phyloP scores from a whole-genome alignment of 1,139 yeast species.

The Diutina neorugosa region DNA sequence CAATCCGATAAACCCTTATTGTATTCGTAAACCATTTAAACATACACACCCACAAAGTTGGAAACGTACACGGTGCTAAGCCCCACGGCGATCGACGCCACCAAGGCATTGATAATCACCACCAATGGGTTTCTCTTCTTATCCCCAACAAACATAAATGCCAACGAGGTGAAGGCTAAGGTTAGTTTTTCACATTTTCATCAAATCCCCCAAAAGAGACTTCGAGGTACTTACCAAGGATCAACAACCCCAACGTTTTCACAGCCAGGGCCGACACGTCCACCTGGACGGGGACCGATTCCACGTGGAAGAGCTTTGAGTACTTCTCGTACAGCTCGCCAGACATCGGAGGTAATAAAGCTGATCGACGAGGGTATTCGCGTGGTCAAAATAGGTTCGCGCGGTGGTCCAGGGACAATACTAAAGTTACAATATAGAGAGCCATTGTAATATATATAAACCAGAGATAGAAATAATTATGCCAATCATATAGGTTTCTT shows the following conservation, averaged over 20 bases:
- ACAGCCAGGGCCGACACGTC: background rate
- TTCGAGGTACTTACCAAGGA: background rate
- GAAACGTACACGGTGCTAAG: conserved; percentile 25
- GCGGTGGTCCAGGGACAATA: no score
- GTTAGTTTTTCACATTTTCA: conserved; percentile 6
- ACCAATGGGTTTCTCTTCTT: conserved; percentile 17
- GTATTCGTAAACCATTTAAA: background rate
- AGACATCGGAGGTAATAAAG: conserved; percentile 4
- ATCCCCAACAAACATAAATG: conserved; percentile 17
- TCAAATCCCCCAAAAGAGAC: no score
- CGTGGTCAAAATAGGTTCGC: background rate
- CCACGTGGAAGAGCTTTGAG: conserved; percentile 13
- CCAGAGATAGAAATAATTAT: no score
- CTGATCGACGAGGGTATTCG: background rate
- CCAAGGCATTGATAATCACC: conserved; percentile 19
- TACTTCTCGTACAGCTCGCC: conserved; percentile 24
- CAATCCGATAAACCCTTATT: background rate
- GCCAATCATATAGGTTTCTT: no score
- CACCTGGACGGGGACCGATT: conserved; percentile 16
- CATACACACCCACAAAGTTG: conserved; percentile 30
- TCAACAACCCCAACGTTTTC: background rate
- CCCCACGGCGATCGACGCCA: conserved; percentile 30
- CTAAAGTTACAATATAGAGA: no score
- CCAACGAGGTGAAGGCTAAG: conserved; percentile 22
- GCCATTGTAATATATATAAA: no score